phyloP scores from a whole-genome alignment of 179 eudicot genomes.

The Silene vulgaris region DNA sequence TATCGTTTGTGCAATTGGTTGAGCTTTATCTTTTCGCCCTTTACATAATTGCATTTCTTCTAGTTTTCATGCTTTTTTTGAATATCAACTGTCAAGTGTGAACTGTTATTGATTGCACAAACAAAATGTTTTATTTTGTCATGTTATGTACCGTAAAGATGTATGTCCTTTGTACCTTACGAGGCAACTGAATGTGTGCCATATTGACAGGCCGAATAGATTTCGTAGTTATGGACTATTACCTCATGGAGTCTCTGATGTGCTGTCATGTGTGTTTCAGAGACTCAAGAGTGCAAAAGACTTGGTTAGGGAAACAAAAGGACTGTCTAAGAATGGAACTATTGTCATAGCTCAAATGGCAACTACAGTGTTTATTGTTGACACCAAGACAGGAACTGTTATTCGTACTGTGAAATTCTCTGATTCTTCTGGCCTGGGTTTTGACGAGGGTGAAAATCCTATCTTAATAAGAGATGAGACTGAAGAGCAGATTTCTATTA shows the following conservation, averaged over 20 bases:
- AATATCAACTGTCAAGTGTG: background rate
- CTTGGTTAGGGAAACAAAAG: slow-evolving; percentile 51
- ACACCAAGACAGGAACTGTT: slow-evolving; percentile 53
- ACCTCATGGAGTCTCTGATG: slow-evolving; percentile 11
- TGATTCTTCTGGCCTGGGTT: slow-evolving; percentile 35
- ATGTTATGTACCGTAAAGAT: background rate
- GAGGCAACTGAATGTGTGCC: background rate
- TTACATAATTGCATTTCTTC: background rate
- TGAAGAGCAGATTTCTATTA: slow-evolving; percentile 38
- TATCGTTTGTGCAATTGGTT: background rate
- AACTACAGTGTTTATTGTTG: slow-evolving; percentile 48
- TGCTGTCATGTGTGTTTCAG: slow-evolving; percentile 32
- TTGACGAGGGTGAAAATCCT: slow-evolving; percentile 35
- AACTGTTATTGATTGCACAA: background rate
- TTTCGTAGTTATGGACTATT: background rate
- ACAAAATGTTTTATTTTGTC: background rate
- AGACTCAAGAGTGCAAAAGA: slow-evolving; percentile 52
- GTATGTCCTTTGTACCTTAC: background rate
- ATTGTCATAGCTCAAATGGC: slow-evolving; percentile 52
- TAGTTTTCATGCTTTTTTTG: background rate
- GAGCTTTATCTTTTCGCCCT: background rate
- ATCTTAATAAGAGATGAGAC: slow-evolving; percentile 27
- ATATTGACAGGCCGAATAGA: slow-evolving; percentile 1
- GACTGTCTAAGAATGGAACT: slow-evolving; percentile 44
- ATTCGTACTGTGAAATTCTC: slow-evolving; percentile 43